phyloP scores from a whole-genome alignment of 2,329 filamentous ascomycete species.

The Xylaria sp. region DNA sequence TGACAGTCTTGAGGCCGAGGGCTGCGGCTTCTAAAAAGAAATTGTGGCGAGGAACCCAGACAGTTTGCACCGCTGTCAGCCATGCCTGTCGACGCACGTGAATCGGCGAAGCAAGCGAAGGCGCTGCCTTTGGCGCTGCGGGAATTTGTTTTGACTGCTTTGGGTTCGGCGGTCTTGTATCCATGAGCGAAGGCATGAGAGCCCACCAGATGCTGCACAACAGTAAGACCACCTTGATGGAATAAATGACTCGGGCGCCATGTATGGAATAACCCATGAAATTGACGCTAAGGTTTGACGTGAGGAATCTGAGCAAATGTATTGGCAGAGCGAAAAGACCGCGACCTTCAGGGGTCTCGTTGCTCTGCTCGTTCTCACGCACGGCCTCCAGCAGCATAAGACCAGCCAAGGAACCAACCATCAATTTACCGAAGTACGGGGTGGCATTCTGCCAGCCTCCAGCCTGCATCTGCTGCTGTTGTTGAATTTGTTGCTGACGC shows the following conservation, averaged over 20 bases:
- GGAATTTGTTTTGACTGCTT: slow-evolving; percentile 49
- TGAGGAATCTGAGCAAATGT: slow-evolving; percentile 58
- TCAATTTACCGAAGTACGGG: slow-evolving; percentile 75
- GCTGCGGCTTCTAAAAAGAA: slow-evolving; percentile 86
- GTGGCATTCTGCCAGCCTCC: slow-evolving; percentile 59
- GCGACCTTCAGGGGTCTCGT: slow-evolving; percentile 67
- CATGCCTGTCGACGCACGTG: slow-evolving; percentile 87
- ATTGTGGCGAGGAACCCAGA: slow-evolving; percentile 87
- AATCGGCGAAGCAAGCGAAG: slow-evolving; percentile 80
- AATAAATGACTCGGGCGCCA: slow-evolving; percentile 52
- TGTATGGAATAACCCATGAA: slow-evolving; percentile 60
- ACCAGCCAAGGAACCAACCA: slow-evolving; percentile 90
- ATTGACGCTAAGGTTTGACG: slow-evolving; percentile 56
- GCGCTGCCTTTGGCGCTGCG: slow-evolving; percentile 57
- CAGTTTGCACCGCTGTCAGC: slow-evolving; percentile 90
- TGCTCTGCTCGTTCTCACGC: slow-evolving; percentile 67
- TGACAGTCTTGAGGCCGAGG: slow-evolving; percentile 77
- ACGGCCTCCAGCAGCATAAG: slow-evolving; percentile 90
- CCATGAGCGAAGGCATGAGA: slow-evolving; percentile 60
- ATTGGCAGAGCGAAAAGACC: slow-evolving; percentile 71
- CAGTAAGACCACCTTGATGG: slow-evolving; percentile 59
- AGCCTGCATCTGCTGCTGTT: slow-evolving; percentile 55
- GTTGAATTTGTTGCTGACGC: slow-evolving; percentile 63
- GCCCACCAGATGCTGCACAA: slow-evolving; percentile 61
- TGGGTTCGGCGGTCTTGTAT: slow-evolving; percentile 58